Evolutionary conservation across 2,329 filamentous ascomycete species (phyloP), one percentile per base, ranked within the genome.

Genomic region (Cadophora gregata): DNA sequence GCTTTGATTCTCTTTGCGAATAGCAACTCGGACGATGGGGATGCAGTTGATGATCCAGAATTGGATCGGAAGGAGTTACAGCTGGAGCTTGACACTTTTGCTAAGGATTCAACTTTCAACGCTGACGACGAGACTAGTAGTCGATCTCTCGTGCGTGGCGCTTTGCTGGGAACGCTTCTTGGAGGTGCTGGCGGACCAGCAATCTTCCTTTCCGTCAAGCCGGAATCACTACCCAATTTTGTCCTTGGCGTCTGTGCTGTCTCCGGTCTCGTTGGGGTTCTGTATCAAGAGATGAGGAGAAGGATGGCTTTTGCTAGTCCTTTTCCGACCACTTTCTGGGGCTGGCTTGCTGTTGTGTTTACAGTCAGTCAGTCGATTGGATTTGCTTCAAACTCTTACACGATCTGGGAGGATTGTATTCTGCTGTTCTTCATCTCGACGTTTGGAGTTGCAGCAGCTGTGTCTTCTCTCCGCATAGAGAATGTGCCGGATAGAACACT

Each of bases 391-490:
- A 99, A 99, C 80, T 99, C 96, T 0, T 99, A 94, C 80, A 98
- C 95, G 0, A 97, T 99, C 71, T 99, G 96, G 94, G 96, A 99
- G 80, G 96, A 99, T 75, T 92, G 93, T 16, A 97, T 97, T 64
- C 85, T 97, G 4, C 84, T 97, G 3, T 97, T 97, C 81, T 95
- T 98, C 80, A 86, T 97, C 66, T 88, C 89, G 1, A 96, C 94
- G 0, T 97, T 98, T 76, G 94, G 93, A 33, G 79, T 93, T 7
- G 84, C 90, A n/a, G 87, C 90, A 42, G 86, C 91, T 14, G 79
- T 93, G 14, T 89, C 90, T 1, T 94, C 94, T 0, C 85, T 97
- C 74, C 88, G 92, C 19, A 89, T 93, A 70, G 85, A 88, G 61
- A 83, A 85, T 42, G 80, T 85, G 27, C 81, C 85, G 3, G 91